phyloP scores from a whole-genome alignment of 306 rosid species.

The Vicia sativa region DNA sequence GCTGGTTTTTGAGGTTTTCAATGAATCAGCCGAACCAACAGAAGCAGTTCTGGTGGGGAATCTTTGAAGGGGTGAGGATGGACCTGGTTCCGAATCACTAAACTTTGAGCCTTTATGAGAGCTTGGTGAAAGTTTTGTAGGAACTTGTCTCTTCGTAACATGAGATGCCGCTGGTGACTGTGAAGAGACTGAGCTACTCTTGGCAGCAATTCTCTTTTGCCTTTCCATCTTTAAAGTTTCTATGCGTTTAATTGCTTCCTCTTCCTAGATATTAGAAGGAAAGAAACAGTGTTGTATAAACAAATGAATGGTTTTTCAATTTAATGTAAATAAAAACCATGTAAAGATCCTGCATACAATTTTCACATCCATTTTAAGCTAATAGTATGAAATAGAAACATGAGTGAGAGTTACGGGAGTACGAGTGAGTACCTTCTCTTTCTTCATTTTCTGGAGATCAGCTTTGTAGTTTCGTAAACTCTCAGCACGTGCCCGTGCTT shows the following conservation, averaged over 20 bases:
- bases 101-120: conserved; percentile 80
- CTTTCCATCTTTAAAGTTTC: conserved; percentile 90
- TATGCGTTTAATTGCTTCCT: conserved; percentile 71
- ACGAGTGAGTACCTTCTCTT: conserved; percentile 76
- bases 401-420: conserved; percentile 11
- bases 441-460: conserved; percentile 96
- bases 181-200: conserved; percentile 60
- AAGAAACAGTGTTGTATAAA: conserved; percentile 24
- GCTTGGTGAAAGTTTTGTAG: conserved; percentile 64
- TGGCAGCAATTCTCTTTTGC: conserved; percentile 95
- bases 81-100: conserved; percentile 88
- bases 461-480: conserved; percentile 84
- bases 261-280: conserved; percentile 58
- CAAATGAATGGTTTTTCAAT: conserved; percentile 19
- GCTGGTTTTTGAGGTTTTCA: conserved; percentile 67
- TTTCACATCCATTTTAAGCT: conserved; percentile 32
- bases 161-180: conserved; percentile 54
- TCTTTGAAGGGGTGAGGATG: conserved; percentile 81
- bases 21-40: conserved; percentile 64
- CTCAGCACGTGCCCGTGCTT: conserved; percentile 96
- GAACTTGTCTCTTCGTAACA: conserved; percentile 66
- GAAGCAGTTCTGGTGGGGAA: conserved; percentile 54
- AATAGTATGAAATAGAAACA: conserved; percentile 6
- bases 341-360: conserved; percentile 21
- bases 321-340: conserved; percentile 24